Percentiles rank a stretch among this genome's conserved stretches.
Conservation (phyloP, 2,329 filamentous ascomycete species). For the Fusarium pilosicola region DNA sequence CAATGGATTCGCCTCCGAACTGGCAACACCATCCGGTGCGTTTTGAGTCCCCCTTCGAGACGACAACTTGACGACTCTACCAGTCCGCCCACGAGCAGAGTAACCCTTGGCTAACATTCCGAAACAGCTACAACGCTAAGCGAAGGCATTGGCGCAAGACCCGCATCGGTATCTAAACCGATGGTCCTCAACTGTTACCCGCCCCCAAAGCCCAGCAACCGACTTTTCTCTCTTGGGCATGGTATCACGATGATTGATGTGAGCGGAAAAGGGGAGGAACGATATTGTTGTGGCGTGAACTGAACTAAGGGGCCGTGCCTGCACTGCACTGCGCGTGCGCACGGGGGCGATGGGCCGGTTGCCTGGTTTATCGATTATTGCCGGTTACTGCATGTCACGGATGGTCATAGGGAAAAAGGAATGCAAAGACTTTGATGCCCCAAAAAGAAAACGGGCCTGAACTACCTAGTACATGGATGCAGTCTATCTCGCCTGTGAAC, state of each 20-base stretch:
- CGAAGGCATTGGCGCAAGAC: slow-evolving; percentile 99
- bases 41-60: slow-evolving; percentile 40
- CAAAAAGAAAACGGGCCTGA: slow-evolving; percentile 41
- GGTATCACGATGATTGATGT: slow-evolving; percentile 43
- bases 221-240: slow-evolving; percentile 42
- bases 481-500: slow-evolving; percentile 18
- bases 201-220: slow-evolving; percentile 44
- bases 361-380: slow-evolving; percentile 52
- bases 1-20: slow-evolving; percentile 99
- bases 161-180: slow-evolving; percentile 92
- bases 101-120: slow-evolving; percentile 15
- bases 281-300: slow-evolving; percentile 38
- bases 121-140: slow-evolving; percentile 97
- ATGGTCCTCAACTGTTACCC: slow-evolving; percentile 44
- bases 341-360: slow-evolving; percentile 46
- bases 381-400: slow-evolving; percentile 58
- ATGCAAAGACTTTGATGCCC: slow-evolving; percentile 52
- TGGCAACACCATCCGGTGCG: slow-evolving; percentile 99
- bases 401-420: slow-evolving; percentile 60
- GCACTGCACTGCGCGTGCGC: slow-evolving; percentile 20
- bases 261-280: slow-evolving; percentile 35
- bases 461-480: slow-evolving; percentile 13
- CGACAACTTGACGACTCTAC: slow-evolving; percentile 16
- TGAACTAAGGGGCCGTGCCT: slow-evolving; percentile 33
- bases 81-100: neutral